Percentiles rank a stretch among this genome's conserved stretches.
These are phyloP conservation scores for Sorghum bicolor DNA, from an alignment of 176 grass and related monocot genomes.

Conservation along the genomic window Sorghum_bicolor_NCBIv3 NC_012870.2:75765501-75766000, in stretches of 20 bases:
- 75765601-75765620: neutral
- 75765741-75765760: neutral
- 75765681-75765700: neutral
- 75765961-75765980: too few relatives aligned
- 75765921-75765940: too few relatives aligned
- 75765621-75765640: neutral
- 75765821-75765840: too few relatives aligned
- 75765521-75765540: neutral
- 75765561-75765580: conserved; percentile 1
- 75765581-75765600: neutral
- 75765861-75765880: too few relatives aligned
- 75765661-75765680: conserved; percentile 3
- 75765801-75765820: too few relatives aligned
- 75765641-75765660: neutral
- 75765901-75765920: too few relatives aligned
- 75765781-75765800: too few relatives aligned
- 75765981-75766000: too few relatives aligned
- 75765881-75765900: too few relatives aligned
- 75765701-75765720: neutral
- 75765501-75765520: neutral
- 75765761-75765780: too few relatives aligned
- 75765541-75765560: neutral
- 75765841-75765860: too few relatives aligned
- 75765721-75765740: neutral
- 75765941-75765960: too few relatives aligned